These are phyloP conservation scores for Pholiota conissans DNA, from an alignment of 768 basidiomycete species.

Conservation along the genomic window DNA sequence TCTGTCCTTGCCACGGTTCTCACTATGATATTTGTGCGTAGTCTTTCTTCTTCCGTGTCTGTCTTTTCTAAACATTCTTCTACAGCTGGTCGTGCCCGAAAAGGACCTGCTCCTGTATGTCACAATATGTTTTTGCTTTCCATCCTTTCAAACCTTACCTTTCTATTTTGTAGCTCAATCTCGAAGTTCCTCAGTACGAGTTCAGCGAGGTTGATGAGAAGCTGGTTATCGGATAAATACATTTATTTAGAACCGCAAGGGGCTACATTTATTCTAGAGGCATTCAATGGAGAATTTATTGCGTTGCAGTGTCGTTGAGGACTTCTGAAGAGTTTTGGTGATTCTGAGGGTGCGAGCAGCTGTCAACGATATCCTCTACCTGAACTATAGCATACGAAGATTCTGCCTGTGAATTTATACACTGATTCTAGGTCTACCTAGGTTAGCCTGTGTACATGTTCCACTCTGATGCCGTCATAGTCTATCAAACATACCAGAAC, in stretches of 20 bases:
- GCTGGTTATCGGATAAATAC: slow-evolving; percentile 75
- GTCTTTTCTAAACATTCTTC: slow-evolving; percentile 4
- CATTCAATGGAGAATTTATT: slow-evolving; percentile 25
- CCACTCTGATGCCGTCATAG: neutral
- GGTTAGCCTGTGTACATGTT: neutral
- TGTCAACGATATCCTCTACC: neutral
- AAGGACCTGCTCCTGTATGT: slow-evolving; percentile 93
- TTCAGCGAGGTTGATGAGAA: slow-evolving; percentile 89
- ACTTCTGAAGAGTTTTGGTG: neutral
- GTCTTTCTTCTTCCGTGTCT: slow-evolving; percentile 2
- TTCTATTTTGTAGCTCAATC: slow-evolving; percentile 65
- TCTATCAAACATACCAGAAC: neutral
- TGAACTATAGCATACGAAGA: neutral
- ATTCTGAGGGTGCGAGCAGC: neutral
- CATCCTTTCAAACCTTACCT: slow-evolving; percentile 5
- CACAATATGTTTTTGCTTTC: neutral
- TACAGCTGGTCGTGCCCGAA: slow-evolving; percentile 89
- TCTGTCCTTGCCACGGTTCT: slow-evolving; percentile 99
- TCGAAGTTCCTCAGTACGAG: slow-evolving; percentile 88
- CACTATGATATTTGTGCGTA: slow-evolving; percentile 92
- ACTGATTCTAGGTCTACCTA: neutral
- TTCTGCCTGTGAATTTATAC: neutral
- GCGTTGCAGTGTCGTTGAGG: neutral
- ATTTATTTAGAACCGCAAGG: slow-evolving; percentile 14
- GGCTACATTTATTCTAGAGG: slow-evolving; percentile 16